These are phyloP conservation scores for Colletotrichum endophyticum DNA, from an alignment of 2,329 filamentous ascomycete genomes.

Conservation along the genomic window DNA sequence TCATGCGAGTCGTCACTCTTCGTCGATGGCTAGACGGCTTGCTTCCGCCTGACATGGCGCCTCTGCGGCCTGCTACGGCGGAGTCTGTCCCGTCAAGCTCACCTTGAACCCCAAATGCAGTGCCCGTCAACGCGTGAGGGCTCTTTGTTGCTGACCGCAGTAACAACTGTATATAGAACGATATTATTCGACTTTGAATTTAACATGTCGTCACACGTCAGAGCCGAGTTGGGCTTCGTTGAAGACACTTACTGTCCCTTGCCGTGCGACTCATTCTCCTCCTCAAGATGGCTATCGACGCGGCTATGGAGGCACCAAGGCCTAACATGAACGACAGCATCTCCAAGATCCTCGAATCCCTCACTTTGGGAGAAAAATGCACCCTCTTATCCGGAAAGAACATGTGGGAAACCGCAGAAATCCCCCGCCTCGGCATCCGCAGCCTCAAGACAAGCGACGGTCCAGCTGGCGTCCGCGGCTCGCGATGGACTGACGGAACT, in stretches of 20 bases:
- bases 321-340: neutral
- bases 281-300: neutral
- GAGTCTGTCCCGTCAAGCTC: neutral
- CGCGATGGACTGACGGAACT: conserved; percentile 22
- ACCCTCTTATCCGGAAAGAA: conserved; percentile 5
- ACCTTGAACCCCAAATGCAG: neutral
- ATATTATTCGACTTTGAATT: neutral
- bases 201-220: neutral
- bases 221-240: fast-evolving
- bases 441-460: conserved; percentile 24
- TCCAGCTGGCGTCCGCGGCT: conserved; percentile 26
- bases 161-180: neutral
- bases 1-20: neutral
- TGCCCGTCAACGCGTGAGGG: neutral
- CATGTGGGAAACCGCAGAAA: conserved; percentile 21
- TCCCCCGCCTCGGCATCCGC: conserved; percentile 17
- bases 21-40: neutral
- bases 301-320: neutral
- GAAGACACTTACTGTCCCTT: neutral
- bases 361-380: conserved; percentile 20
- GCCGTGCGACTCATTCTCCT: neutral
- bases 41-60: neutral
- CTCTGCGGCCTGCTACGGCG: neutral
- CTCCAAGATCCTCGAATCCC: neutral
- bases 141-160: neutral